Evolutionary conservation across 257 asterid species (phyloP), one percentile per base, ranked within the genome.

Genomic region (Leonotis leonurus): DNA sequence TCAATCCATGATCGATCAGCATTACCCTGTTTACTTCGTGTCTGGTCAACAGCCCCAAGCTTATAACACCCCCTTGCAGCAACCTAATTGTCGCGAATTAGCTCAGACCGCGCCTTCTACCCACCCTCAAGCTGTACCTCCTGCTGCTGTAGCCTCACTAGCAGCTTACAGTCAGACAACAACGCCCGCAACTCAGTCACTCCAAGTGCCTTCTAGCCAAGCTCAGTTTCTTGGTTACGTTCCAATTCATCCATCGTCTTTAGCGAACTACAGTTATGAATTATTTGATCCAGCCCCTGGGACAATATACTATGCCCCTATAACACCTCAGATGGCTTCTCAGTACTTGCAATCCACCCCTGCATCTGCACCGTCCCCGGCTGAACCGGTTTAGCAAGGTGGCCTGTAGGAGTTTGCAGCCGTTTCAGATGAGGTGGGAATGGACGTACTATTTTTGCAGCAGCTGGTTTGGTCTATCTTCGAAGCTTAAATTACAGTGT

Each of bases 381-480:
- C 76, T 3, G 89, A 86, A 66, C 72, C 52, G 45, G 45, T 68
- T 30, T 86, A 76, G 49, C 83, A 70, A 70, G 70, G 61, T 36
- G n/a, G 22, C 35, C 18, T 49, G 63, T 50, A 66, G 80, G 52
- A 64, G 66, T 54, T 66, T 69, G 26, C 83, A 62, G 80, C 74
- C 67, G 4, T 85, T 82, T 80, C 40, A 69, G 77, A 84, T 71
- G 80, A 76, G 80, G 62, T 67, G 80, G 74, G 41, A 54, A 33
- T 60, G 78, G 74, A 71, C 81, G 71, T 67, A 75, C 80, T 83
- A 75, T 88, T 88, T n/a, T 88, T 85, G 94, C 79, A 72, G 81
- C 58, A 54, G 71, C 65, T 72, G 80, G 79, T 77, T 75, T 72
- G 80, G 76, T 76, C 68, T 71, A 67, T 67, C 70, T 60, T 75